A percentile compares a stretch with the other conserved stretches of the same genome.
Evolutionary conservation across 2,329 filamentous ascomycete genomes (phyloP).

Genomic region (Aspergillus ochraceus): DNA sequence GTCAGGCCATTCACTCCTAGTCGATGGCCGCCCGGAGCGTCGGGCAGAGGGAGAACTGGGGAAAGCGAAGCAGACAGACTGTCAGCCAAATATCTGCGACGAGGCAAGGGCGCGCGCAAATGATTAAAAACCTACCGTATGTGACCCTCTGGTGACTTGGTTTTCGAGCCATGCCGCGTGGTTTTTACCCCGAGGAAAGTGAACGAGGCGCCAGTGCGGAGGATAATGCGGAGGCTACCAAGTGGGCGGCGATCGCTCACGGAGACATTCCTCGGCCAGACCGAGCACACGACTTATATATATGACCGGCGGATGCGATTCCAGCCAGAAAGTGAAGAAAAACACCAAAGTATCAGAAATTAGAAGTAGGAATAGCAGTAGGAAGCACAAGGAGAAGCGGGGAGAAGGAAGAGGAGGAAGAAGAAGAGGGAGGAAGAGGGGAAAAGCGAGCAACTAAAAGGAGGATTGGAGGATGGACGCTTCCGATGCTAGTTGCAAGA

Average conservation of each 20-base stretch:
- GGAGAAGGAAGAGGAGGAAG: constrained; percentile 2
- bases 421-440: constrained; percentile 8
- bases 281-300: not conserved
- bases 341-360: not conserved
- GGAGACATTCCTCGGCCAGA: not conserved
- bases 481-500: not conserved
- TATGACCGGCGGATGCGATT: not conserved
- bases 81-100: constrained; percentile 8
- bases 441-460: not conserved
- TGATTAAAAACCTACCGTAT: constrained; percentile 56
- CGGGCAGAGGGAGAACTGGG: constrained; percentile 69
- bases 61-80: not conserved
- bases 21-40: constrained; percentile 79
- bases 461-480: not conserved
- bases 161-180: constrained; percentile 63
- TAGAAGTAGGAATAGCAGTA: not conserved
- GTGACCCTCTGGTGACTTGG: constrained; percentile 66
- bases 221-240: constrained; percentile 22
- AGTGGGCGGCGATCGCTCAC: constrained; percentile 17
- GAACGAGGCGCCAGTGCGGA: constrained; percentile 19
- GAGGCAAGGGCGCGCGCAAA: not conserved
- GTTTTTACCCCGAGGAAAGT: constrained; percentile 17
- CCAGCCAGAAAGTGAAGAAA: not conserved
- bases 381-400: not conserved
- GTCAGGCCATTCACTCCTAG: constrained; percentile 94